Conservation (phyloP, 495 filamentous ascomycete genomes). For the Penicillium canariense region DNA sequence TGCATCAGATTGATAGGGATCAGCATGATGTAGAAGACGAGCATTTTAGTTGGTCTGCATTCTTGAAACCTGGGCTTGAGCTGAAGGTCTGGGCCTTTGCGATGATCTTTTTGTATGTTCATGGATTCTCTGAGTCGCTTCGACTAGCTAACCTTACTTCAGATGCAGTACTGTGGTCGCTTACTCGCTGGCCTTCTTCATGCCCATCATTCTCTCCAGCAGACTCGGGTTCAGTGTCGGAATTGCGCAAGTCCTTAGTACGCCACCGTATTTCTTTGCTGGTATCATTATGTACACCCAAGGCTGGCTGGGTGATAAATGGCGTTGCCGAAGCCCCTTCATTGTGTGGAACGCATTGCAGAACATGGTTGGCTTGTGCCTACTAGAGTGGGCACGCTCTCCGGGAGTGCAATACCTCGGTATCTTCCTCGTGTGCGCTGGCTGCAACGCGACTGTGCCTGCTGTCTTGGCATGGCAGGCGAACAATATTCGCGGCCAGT, state of each 20-base stretch:
- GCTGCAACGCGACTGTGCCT: conserved; percentile 54
- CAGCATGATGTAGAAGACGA: conserved; percentile 46
- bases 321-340: conserved; percentile 50
- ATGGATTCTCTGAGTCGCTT: conserved; percentile 66
- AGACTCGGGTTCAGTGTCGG: conserved; percentile 44
- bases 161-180: conserved; percentile 12
- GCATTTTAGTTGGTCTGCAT: conserved; percentile 30
- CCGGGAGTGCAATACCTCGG: conserved; percentile 55
- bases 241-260: conserved; percentile 52
- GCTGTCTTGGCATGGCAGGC: conserved; percentile 52
- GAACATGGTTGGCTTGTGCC: conserved; percentile 40
- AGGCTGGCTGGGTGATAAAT: conserved; percentile 51
- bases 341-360: conserved; percentile 48
- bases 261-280: conserved; percentile 55
- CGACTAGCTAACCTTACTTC: background rate
- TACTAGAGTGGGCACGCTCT: conserved; percentile 39
- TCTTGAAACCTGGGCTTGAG: conserved; percentile 53
- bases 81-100: conserved; percentile 71
- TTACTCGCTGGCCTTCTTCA: conserved; percentile 60
- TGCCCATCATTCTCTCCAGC: conserved; percentile 54
- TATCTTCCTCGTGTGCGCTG: conserved; percentile 53
- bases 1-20: conserved; percentile 49
- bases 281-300: conserved; percentile 49
- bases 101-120: conserved; percentile 63
- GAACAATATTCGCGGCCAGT: conserved; percentile 59